Conservation (phyloP, 2,329 filamentous ascomycete genomes). For the Pseudogymnoascus sp. region DNA sequence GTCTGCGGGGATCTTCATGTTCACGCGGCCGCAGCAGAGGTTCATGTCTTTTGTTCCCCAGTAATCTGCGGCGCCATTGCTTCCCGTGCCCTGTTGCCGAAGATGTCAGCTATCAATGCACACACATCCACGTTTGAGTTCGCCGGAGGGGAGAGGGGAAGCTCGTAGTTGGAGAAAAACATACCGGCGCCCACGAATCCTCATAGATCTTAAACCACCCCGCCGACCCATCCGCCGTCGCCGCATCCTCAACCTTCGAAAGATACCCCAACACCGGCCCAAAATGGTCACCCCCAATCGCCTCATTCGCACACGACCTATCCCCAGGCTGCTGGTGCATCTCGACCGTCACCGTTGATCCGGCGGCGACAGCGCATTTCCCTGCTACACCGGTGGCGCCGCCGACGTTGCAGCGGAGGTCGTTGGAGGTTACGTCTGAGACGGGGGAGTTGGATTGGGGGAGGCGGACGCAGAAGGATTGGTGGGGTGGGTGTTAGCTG, state of each 20-base stretch:
- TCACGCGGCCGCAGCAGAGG: slow-evolving; percentile 37
- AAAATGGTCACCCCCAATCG: slow-evolving; percentile 48
- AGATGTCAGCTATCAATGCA: not conserved
- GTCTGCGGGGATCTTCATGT: slow-evolving; percentile 43
- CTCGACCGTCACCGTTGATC: slow-evolving; percentile 40
- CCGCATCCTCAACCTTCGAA: slow-evolving; percentile 42
- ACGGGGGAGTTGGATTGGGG: slow-evolving; percentile 46
- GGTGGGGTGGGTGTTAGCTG: slow-evolving; percentile 42
- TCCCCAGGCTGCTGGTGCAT: slow-evolving; percentile 50
- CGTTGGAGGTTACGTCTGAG: slow-evolving; percentile 39
- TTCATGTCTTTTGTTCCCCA: slow-evolving; percentile 23
- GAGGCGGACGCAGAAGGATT: slow-evolving; percentile 39
- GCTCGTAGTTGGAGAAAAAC: too few relatives aligned
- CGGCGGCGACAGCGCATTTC: slow-evolving; percentile 40
- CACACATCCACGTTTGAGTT: not conserved
- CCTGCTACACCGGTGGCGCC: slow-evolving; percentile 29
- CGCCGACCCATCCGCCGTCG: slow-evolving; percentile 36
- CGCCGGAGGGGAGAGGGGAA: too few relatives aligned
- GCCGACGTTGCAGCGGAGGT: slow-evolving; percentile 44
- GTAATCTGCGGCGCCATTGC: not conserved
- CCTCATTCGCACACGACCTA: slow-evolving; percentile 40
- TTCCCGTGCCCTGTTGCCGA: not conserved
- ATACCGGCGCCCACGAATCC: slow-evolving; percentile 32
- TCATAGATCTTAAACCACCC: slow-evolving; percentile 49
- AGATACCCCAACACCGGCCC: slow-evolving; percentile 48